Evolutionary conservation across 768 basidiomycete genomes (phyloP).

Genomic region (Leccinum imitatum): DNA sequence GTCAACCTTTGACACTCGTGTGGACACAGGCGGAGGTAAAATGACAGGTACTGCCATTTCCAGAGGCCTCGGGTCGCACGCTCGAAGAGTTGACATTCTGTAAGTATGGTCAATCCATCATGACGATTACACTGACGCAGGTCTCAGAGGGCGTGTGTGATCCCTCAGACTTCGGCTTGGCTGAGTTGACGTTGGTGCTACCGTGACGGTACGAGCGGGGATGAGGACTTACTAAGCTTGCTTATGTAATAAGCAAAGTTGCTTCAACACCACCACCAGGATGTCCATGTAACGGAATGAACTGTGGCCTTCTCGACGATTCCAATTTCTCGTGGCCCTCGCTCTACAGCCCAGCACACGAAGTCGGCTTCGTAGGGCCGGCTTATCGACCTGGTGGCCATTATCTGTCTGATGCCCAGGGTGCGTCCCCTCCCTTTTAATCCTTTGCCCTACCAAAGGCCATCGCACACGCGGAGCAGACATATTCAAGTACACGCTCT

Average conservation of each 20-base stretch:
- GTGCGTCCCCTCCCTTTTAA: neutral
- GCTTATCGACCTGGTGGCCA: neutral
- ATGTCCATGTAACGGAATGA: neutral
- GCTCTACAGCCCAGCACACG: neutral
- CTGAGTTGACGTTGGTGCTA: too few relatives aligned
- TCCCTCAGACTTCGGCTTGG: neutral
- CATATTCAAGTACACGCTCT: conserved; percentile 46
- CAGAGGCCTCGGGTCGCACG: too few relatives aligned
- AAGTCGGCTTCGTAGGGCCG: neutral
- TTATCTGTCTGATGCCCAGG: neutral
- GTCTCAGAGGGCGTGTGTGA: too few relatives aligned
- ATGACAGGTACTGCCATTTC: neutral
- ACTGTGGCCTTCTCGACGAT: neutral
- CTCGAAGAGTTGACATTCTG: too few relatives aligned
- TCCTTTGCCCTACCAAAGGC: neutral
- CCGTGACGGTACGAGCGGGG: too few relatives aligned
- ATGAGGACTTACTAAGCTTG: neutral
- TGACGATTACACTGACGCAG: neutral
- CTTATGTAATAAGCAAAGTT: neutral
- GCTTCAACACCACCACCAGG: neutral
- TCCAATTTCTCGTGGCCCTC: neutral
- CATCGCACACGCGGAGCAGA: conserved; percentile 25
- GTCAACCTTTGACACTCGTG: neutral
- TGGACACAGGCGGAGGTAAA: neutral
- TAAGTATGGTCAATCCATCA: neutral